Conservation (phyloP, 2,329 filamentous ascomycete genomes). For the Oidium heveae region DNA sequence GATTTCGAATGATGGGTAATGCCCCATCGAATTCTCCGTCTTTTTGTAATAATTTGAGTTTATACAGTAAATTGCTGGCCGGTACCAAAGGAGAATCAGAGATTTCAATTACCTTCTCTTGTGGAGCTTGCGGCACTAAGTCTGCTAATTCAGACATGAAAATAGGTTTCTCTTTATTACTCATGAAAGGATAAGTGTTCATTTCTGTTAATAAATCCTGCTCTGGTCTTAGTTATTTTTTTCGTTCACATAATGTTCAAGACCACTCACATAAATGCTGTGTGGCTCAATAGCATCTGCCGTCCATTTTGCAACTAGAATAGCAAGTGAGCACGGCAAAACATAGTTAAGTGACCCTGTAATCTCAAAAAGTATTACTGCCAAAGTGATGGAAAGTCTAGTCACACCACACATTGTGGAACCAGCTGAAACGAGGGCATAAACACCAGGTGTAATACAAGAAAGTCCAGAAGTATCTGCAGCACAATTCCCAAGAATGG, state of each 20-base stretch:
- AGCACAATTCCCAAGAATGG: conserved; percentile 52
- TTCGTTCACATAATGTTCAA: background rate
- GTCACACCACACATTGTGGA: conserved; percentile 98
- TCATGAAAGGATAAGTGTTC: conserved; percentile 94
- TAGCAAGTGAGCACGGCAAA: conserved; percentile 73
- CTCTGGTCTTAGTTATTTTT: background rate
- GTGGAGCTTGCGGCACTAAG: conserved; percentile 52
- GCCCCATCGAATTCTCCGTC: conserved; percentile 83
- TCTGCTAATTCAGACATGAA: conserved; percentile 77
- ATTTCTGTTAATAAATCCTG: conserved; percentile 81
- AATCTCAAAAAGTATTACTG: conserved; percentile 85
- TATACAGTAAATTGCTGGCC: conserved; percentile 49
- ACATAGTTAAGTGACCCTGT: conserved; percentile 91
- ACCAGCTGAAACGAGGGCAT: conserved; percentile 79
- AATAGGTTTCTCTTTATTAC: conserved; percentile 79
- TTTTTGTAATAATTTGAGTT: conserved; percentile 58
- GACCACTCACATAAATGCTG: conserved; percentile 54
- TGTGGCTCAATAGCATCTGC: conserved; percentile 83
- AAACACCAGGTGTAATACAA: conserved; percentile 90
- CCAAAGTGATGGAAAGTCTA: conserved; percentile 71
- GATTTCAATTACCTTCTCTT: conserved; percentile 69
- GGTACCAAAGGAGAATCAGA: conserved; percentile 56
- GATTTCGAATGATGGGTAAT: conserved; percentile 59
- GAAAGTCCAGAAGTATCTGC: conserved; percentile 41
- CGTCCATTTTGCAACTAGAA: conserved; percentile 94